Percentiles rank a stretch among this genome's conserved stretches.
phyloP scores from a whole-genome alignment of 179 eudicot species.

The Heliamphora pulchella region DNA sequence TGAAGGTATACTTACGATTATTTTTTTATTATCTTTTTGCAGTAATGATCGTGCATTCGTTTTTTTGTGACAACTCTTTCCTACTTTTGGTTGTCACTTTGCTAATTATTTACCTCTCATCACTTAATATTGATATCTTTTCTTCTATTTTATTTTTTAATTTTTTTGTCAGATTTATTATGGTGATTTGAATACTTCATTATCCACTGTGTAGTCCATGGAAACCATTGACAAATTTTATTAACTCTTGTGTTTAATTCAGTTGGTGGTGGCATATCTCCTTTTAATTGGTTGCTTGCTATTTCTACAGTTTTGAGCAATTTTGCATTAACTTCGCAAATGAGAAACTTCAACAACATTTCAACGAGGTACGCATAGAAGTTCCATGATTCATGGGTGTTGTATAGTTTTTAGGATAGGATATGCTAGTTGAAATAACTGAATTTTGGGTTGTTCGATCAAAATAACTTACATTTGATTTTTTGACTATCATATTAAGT shows the following conservation, averaged over 20 bases:
- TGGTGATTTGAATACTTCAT: neutral
- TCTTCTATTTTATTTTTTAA: neutral
- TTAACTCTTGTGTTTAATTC: neutral
- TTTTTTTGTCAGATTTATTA: neutral
- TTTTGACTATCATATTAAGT: slow-evolving; percentile 12
- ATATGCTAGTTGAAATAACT: neutral
- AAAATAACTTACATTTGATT: neutral
- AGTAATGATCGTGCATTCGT: neutral
- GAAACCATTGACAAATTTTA: neutral
- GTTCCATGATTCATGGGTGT: neutral
- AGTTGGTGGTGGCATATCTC: slow-evolving; percentile 5
- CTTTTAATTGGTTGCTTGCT: slow-evolving; percentile 10
- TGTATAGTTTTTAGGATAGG: neutral
- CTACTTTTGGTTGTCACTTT: neutral
- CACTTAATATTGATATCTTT: neutral
- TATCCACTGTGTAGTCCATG: neutral
- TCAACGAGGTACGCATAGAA: slow-evolving; percentile 66
- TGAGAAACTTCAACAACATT: slow-evolving; percentile 97
- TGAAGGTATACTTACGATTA: no score
- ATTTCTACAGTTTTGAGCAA: slow-evolving; percentile 61
- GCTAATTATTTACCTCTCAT: neutral
- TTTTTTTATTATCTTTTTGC: neutral
- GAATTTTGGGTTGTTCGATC: no score
- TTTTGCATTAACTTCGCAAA: slow-evolving; percentile 40
- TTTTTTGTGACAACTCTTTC: neutral